These are phyloP conservation scores for Alternaria brassicicola DNA, from an alignment of 2,329 filamentous ascomycete species.

Conservation along the genomic window DNA sequence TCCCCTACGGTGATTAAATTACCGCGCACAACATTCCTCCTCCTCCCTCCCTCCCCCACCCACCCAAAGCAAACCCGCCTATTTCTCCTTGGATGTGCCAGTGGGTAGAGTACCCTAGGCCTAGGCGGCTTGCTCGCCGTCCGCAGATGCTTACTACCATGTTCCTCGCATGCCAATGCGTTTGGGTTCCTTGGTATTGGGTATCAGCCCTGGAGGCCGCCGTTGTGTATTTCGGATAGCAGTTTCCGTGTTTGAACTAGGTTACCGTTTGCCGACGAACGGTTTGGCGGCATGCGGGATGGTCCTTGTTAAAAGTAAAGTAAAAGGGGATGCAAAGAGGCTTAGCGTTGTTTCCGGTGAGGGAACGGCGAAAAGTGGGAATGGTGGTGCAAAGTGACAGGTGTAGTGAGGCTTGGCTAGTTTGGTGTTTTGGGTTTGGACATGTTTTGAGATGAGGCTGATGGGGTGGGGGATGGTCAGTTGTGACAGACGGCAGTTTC, in stretches of 20 bases:
- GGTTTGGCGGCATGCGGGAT: slow-evolving; percentile 4
- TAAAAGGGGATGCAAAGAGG: neutral
- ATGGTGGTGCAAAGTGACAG: neutral
- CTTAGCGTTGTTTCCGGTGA: neutral
- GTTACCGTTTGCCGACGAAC: slow-evolving; percentile 5
- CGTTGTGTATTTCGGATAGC: neutral
- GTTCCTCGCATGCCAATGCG: neutral
- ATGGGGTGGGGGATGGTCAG: neutral
- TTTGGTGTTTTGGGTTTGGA: neutral
- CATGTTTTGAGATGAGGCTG: neutral
- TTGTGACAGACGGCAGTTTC: neutral
- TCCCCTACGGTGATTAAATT: neutral
- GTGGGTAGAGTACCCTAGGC: neutral
- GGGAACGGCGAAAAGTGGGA: neutral
- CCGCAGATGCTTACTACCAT: neutral
- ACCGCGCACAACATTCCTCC: neutral
- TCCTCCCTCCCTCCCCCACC: too few species aligned
- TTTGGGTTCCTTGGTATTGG: neutral
- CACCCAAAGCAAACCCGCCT: too few species aligned
- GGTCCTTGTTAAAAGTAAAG: neutral
- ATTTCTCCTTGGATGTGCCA: neutral
- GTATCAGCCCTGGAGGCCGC: neutral
- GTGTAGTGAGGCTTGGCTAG: neutral
- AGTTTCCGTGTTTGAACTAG: neutral
- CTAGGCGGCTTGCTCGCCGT: neutral